These are phyloP conservation scores for Cenchrus americanus DNA, from an alignment of 176 grass and related monocot genomes.

Conservation along the genomic window DNA sequence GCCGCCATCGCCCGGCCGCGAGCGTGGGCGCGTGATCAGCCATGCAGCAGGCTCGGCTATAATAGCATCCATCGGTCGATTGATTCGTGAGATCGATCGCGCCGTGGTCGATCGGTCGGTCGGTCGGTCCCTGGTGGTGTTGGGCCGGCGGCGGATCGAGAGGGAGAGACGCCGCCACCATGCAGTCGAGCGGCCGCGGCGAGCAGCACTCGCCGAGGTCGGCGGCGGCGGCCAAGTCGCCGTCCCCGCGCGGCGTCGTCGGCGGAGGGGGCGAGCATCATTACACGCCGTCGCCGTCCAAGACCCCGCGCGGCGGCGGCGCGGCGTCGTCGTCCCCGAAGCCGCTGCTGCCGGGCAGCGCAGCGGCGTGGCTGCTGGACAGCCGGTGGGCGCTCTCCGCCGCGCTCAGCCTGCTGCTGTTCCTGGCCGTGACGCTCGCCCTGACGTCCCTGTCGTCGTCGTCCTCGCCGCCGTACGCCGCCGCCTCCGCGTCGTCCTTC, in stretches of 20 bases:
- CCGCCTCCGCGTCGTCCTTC: slow-evolving; percentile 20
- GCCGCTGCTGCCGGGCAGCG: slow-evolving; percentile 18
- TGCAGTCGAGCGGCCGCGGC: slow-evolving; percentile 29
- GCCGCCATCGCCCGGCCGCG: too few species aligned
- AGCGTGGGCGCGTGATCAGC: background rate
- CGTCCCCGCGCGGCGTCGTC: slow-evolving; percentile 7
- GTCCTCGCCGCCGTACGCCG: background rate
- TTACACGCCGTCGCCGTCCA: slow-evolving; percentile 29
- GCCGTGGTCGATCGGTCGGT: background rate
- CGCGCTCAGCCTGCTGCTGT: slow-evolving; percentile 45
- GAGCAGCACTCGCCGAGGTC: slow-evolving; percentile 41
- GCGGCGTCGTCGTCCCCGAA: slow-evolving; percentile 3
- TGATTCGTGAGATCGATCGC: background rate
- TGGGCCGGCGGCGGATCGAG: background rate
- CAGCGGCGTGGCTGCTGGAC: slow-evolving; percentile 30
- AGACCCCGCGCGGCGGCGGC: slow-evolving; percentile 27
- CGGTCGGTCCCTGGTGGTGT: background rate
- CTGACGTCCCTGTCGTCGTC: slow-evolving; percentile 33
- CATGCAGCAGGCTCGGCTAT: background rate
- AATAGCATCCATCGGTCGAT: background rate
- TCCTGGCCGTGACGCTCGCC: slow-evolving; percentile 49
- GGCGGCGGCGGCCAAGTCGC: slow-evolving; percentile 14
- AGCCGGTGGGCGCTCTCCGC: slow-evolving; percentile 41
- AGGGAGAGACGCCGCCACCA: background rate
- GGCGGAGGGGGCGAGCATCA: slow-evolving; percentile 1